Evolutionary conservation across 805 yeast species (phyloP).

Genomic region (Myxozyma neotropica): DNA sequence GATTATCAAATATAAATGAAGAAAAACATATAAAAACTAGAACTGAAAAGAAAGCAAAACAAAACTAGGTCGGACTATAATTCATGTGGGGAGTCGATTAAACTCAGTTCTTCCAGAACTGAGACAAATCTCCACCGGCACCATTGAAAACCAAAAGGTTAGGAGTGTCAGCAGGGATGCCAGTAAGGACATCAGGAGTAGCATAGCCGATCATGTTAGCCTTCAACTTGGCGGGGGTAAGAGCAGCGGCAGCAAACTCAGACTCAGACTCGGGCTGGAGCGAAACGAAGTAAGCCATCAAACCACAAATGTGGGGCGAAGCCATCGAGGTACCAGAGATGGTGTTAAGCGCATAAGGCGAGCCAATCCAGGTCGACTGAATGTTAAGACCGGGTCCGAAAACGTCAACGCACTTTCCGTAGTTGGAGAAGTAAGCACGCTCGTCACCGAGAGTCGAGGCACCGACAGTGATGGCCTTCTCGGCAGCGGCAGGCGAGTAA

Average conservation of each 20-base stretch:
- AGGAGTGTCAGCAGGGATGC: slow-evolving; percentile 55
- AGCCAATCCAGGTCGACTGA: slow-evolving; percentile 58
- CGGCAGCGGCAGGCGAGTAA: slow-evolving; percentile 64
- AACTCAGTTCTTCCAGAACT: slow-evolving; percentile 48
- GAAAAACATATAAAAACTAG: background rate
- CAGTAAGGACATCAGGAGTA: slow-evolving; percentile 51
- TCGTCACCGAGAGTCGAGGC: slow-evolving; percentile 86
- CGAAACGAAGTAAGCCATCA: slow-evolving; percentile 58
- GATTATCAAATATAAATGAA: background rate
- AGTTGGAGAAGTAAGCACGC: slow-evolving; percentile 95
- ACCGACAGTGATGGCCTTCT: slow-evolving; percentile 83
- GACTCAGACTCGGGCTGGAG: slow-evolving; percentile 57
- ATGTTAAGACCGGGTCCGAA: slow-evolving; percentile 88
- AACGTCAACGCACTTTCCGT: slow-evolving; percentile 92
- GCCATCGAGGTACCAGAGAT: slow-evolving; percentile 69
- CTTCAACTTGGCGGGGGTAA: slow-evolving; percentile 49
- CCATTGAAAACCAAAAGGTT: slow-evolving; percentile 62
- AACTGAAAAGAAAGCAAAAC: no score
- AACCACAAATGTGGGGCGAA: slow-evolving; percentile 61
- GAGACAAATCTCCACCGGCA: slow-evolving; percentile 56
- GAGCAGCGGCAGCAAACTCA: slow-evolving; percentile 49
- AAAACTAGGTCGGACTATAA: no score
- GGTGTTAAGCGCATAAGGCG: slow-evolving; percentile 53
- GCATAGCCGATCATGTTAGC: slow-evolving; percentile 53
- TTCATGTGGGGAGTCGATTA: no score